phyloP scores from a whole-genome alignment of 805 yeast species.

The Metschnikowia santaceciliae region DNA sequence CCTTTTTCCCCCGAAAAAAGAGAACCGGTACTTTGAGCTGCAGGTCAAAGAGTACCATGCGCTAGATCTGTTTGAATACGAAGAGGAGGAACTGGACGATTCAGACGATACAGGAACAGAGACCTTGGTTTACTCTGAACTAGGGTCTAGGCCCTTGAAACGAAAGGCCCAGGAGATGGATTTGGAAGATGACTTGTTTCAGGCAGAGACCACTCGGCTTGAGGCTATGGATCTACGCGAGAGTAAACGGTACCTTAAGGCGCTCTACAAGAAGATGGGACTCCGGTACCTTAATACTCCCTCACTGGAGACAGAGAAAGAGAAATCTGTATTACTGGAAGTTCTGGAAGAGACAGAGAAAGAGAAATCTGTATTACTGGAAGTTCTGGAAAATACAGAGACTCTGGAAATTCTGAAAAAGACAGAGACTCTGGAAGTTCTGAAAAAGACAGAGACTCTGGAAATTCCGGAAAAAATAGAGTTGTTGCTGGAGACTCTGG shows the following conservation, averaged over 20 bases:
- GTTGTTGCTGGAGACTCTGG: too few species aligned
- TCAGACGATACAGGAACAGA: background rate
- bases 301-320: too few species aligned
- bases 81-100: background rate
- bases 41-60: background rate
- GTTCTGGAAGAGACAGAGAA: too few species aligned
- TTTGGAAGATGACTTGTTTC: conserved; percentile 4
- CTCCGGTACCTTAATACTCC: background rate
- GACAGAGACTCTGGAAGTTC: background rate
- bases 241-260: background rate
- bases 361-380: too few species aligned
- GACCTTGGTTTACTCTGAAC: background rate
- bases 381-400: too few species aligned
- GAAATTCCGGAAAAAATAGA: background rate
- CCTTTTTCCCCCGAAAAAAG: background rate
- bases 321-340: too few species aligned
- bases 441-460: too few species aligned
- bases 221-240: conserved; percentile 3
- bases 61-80: background rate
- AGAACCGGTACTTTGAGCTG: background rate
- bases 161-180: background rate
- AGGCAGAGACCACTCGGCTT: background rate
- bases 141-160: background rate
- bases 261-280: background rate
- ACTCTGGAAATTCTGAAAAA: background rate